phyloP scores from a whole-genome alignment of 208 protist species.

The Trypanosomatidae sp. region DNA sequence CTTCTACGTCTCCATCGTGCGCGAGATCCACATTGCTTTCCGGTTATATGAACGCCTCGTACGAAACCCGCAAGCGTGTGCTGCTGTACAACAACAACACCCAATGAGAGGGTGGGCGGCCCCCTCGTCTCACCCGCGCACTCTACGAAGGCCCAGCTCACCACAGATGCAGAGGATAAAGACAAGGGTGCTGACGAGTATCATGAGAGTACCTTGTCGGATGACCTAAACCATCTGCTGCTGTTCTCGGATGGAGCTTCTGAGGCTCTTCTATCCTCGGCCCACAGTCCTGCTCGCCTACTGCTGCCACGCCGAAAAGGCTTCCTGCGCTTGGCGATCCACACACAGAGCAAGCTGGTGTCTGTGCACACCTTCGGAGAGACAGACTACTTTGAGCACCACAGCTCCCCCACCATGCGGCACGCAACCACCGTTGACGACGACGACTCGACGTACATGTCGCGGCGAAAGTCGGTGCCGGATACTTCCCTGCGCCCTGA shows the following conservation, averaged over 20 bases:
- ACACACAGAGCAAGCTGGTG: constrained; percentile 40
- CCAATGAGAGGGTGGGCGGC: constrained; percentile 12
- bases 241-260: constrained; percentile 57
- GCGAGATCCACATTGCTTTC: constrained; percentile 58
- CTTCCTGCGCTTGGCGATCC: constrained; percentile 48
- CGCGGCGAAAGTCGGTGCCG: not conserved
- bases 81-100: constrained; percentile 37
- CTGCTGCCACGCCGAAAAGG: constrained; percentile 48
- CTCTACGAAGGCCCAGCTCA: not conserved
- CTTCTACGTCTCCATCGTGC: constrained; percentile 61
- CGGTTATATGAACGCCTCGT: constrained; percentile 56
- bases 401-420: constrained; percentile 21
- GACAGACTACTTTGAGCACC: constrained; percentile 52
- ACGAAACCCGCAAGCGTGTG: constrained; percentile 31
- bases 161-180: not conserved
- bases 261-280: constrained; percentile 42
- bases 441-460: constrained; percentile 15
- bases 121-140: not conserved
- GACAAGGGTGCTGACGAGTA: constrained; percentile 10
- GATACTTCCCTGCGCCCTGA: not conserved
- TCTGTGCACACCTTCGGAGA: constrained; percentile 60
- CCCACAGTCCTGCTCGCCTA: constrained; percentile 34
- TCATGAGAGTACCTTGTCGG: constrained; percentile 9
- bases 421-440: constrained; percentile 25
- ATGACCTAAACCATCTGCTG: constrained; percentile 39